Evolutionary conservation across 2,329 filamentous ascomycete genomes (phyloP), one percentile per base, ranked within the genome.

Genomic region (Nothomitra cinnamomea): DNA sequence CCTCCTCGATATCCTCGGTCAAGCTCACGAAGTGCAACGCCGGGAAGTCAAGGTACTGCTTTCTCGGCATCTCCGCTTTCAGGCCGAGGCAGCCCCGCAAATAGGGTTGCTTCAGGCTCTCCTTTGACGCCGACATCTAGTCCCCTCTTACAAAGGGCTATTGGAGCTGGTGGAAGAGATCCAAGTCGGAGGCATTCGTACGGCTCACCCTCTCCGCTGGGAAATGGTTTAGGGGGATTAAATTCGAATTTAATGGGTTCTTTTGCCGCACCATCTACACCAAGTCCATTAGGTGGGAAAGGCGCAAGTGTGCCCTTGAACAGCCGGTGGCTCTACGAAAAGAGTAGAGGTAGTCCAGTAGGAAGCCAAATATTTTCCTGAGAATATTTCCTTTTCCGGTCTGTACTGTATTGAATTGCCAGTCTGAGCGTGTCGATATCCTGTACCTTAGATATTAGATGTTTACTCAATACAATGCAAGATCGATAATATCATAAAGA

Each of bases 261-360:
- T 21, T 24, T 80, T 19, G 78, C 78, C n/a, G 69, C 69, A 1
- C 79, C 83, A 1, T 73, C 76, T 13, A 82, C 83, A 17, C 85
- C 85, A 1, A 89, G 81, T 58, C 85, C 86, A 0, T 69, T 70
- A 4, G 69, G 72, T 4, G 74, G 76, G 38, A 87, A 84, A 69
- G 77, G 80, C 54, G 81, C 82, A 42, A 88, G 79, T 59, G 79
- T 94, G 52, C 80, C 81, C 0, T 64, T 95, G 63, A 95, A 90
- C 67, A 95, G 81, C 70, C 94, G 92, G 70, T 96, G 90, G 90
- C 68, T 95, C 56, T 96, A 95, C 64, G 87, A 95, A 67, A 86
- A 82, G 68, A 83, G 85, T 17, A 63, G 61, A 71, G 80, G 64
- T 65, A 80, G 64, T 70, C 75, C 59, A 72, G 74, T 52, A 65